A percentile compares a stretch with the other conserved stretches of the same genome.
Conservation (phyloP, 164 flowering plant genomes). For the Piper longum region DNA sequence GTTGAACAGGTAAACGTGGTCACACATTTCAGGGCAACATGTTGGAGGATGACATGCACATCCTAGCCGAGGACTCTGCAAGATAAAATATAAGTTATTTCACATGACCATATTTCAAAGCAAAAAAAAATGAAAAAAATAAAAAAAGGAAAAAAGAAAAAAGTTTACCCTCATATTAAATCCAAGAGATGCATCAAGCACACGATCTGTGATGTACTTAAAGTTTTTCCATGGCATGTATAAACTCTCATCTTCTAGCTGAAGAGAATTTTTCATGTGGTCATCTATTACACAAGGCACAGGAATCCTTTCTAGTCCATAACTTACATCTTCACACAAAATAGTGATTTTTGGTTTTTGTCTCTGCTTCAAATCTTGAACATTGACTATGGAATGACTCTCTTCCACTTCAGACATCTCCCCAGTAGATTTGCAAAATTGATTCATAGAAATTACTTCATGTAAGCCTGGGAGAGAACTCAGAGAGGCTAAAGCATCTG, state of each 20-base stretch:
- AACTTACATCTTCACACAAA: conserved; percentile 77
- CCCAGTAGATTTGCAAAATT: conserved; percentile 1
- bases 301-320: conserved; percentile 67
- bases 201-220: conserved; percentile 53
- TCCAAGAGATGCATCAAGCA: conserved; percentile 46
- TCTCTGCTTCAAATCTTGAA: conserved; percentile 27
- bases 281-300: conserved; percentile 68
- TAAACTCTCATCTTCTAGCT: conserved; percentile 12
- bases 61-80: conserved; percentile 71
- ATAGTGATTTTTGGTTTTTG: conserved; percentile 23
- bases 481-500: conserved; percentile 20
- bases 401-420: conserved; percentile 53
- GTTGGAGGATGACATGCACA: conserved; percentile 51
- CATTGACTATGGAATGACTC: conserved; percentile 54
- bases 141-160: not conserved
- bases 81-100: not conserved
- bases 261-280: conserved; percentile 27
- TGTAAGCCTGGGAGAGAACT: conserved; percentile 18
- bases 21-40: conserved; percentile 67
- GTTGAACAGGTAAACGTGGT: conserved; percentile 88
- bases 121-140: not conserved
- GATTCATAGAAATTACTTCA: conserved; percentile 1
- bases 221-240: conserved; percentile 85
- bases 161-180: conserved; percentile 46
- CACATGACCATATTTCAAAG: not conserved